Evolutionary conservation across 805 yeast genomes (phyloP).

Genomic region (Ogataea trehalophila): DNA sequence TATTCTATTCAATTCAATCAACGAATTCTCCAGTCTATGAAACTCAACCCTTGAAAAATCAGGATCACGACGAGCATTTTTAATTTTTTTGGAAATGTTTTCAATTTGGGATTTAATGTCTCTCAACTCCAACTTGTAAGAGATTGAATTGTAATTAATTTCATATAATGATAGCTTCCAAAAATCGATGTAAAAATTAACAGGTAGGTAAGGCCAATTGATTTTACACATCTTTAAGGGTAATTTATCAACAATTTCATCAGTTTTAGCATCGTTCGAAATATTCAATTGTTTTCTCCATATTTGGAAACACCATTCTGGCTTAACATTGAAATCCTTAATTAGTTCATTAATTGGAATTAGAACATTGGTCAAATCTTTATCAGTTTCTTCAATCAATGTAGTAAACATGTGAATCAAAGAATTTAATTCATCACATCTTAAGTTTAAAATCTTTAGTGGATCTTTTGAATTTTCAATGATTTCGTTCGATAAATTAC

Average conservation of each 20-base stretch:
- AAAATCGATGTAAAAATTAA: slow-evolving; percentile 51
- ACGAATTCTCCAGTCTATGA: slow-evolving; percentile 24
- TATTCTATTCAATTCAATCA: slow-evolving; percentile 25
- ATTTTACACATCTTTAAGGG: slow-evolving; percentile 10
- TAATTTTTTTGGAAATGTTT: slow-evolving; percentile 34
- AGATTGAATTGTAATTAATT: slow-evolving; percentile 45
- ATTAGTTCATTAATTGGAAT: slow-evolving; percentile 38
- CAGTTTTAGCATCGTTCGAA: slow-evolving; percentile 6
- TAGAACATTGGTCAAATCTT: slow-evolving; percentile 32
- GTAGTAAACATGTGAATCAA: slow-evolving; percentile 64
- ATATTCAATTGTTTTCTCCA: slow-evolving; percentile 55
- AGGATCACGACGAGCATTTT: slow-evolving; percentile 25
- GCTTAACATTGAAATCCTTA: slow-evolving; percentile 39
- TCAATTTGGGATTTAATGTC: slow-evolving; percentile 35
- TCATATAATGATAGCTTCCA: slow-evolving; percentile 77
- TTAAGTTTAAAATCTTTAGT: slow-evolving; percentile 65
- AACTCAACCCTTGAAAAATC: slow-evolving; percentile 19
- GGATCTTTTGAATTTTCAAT: slow-evolving; percentile 36
- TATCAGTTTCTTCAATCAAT: slow-evolving; percentile 49
- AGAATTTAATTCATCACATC: slow-evolving; percentile 66
- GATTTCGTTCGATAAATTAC: slow-evolving; percentile 40
- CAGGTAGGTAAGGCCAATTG: slow-evolving; percentile 28
- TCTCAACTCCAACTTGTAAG: slow-evolving; percentile 45
- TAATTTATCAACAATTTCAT: slow-evolving; percentile 12
- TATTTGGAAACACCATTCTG: slow-evolving; percentile 68